Evolutionary conservation across 1,139 yeast species (phyloP).

Genomic region (Scheffersomyces parashehatae): DNA sequence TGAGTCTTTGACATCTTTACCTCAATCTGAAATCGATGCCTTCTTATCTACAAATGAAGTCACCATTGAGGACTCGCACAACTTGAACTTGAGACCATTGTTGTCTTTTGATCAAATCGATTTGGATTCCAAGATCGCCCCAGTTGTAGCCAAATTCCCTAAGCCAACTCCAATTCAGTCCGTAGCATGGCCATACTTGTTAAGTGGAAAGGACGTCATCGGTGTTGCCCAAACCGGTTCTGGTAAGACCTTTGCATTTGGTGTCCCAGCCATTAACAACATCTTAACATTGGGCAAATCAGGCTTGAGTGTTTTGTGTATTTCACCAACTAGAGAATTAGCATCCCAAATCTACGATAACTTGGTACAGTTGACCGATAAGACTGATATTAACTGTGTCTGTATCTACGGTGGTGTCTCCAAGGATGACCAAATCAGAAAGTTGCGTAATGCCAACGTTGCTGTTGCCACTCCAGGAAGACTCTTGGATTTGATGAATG

Average conservation of each 20-base stretch:
- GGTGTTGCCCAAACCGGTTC: constrained; percentile 99
- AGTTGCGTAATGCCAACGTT: constrained; percentile 64
- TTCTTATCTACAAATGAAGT: constrained; percentile 76
- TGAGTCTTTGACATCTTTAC: constrained; percentile 26
- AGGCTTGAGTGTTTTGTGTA: constrained; percentile 75
- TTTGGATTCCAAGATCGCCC: constrained; percentile 56
- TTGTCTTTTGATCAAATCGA: constrained; percentile 64
- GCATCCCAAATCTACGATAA: constrained; percentile 94
- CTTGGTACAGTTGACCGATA: constrained; percentile 63
- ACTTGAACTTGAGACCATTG: constrained; percentile 61
- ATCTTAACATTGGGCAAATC: constrained; percentile 45
- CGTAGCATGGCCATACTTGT: constrained; percentile 93
- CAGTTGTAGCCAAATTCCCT: constrained; percentile 66
- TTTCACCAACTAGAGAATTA: constrained; percentile 96
- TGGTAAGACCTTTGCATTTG: constrained; percentile 96
- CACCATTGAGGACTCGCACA: constrained; percentile 69
- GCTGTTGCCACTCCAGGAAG: constrained; percentile 98
- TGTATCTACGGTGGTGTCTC: constrained; percentile 98
- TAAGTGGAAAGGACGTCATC: constrained; percentile 80
- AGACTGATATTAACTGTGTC: constrained; percentile 66
- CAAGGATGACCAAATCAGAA: constrained; percentile 82
- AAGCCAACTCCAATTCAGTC: constrained; percentile 97
- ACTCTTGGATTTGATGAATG: constrained; percentile 84
- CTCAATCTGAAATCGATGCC: constrained; percentile 57
- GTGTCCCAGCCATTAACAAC: constrained; percentile 92